These are phyloP conservation scores for Metarhizium album DNA, from an alignment of 2,329 filamentous ascomycete species.

Conservation along the genomic window DNA sequence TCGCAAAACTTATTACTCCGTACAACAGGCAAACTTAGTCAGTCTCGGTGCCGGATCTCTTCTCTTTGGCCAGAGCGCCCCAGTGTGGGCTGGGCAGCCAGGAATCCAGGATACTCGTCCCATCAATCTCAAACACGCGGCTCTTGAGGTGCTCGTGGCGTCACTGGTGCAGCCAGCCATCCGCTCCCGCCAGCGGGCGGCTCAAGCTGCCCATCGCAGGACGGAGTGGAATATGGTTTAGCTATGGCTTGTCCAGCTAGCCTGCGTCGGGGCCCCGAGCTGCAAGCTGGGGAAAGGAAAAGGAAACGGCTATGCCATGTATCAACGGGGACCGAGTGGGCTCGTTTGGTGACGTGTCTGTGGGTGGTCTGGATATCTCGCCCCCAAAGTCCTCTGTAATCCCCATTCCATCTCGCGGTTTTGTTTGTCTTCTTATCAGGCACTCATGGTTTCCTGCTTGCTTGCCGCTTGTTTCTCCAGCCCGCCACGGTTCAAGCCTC, in stretches of 20 bases:
- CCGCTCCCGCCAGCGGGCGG: not conserved
- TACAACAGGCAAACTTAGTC: not conserved
- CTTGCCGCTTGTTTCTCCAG: not conserved
- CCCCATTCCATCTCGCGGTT: not conserved
- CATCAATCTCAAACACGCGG: conserved; percentile 42
- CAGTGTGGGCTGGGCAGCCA: conserved; percentile 11
- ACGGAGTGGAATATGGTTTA: not conserved
- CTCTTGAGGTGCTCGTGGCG: conserved; percentile 6
- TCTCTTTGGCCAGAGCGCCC: conserved; percentile 29
- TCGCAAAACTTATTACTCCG: not conserved
- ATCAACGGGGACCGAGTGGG: conserved; percentile 1
- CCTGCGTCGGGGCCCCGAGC: not conserved
- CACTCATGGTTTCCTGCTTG: not conserved
- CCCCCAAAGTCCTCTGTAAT: not conserved
- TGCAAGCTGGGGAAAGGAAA: not conserved
- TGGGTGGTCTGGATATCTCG: not conserved
- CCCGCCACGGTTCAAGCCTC: not conserved
- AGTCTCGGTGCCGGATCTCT: not conserved
- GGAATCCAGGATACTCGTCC: conserved; percentile 19
- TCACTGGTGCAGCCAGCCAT: not conserved
- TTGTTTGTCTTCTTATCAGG: not conserved
- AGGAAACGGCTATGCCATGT: too few species aligned
- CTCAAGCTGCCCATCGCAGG: not conserved
- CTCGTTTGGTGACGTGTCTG: not conserved
- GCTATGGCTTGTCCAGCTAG: not conserved